Conservation (phyloP, 768 basidiomycete species). For the Thelephora ganbajun region DNA sequence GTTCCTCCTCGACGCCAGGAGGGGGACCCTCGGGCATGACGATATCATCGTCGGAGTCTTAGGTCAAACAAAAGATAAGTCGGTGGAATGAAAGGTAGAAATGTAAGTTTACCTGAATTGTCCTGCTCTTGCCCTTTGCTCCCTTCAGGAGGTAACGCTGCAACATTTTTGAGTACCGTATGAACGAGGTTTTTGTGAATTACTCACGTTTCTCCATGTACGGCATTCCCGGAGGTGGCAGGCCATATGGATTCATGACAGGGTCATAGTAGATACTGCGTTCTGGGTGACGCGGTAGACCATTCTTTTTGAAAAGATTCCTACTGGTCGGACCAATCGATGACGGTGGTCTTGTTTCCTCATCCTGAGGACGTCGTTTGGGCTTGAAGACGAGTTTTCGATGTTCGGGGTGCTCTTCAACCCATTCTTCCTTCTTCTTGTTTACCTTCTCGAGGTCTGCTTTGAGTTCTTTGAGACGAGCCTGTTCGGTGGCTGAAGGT, state of each 20-base stretch:
- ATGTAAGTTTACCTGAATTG: slow-evolving; percentile 9
- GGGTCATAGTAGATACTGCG: slow-evolving; percentile 87
- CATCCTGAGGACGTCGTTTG: slow-evolving; percentile 28
- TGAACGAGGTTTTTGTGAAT: background rate
- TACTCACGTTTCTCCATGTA: slow-evolving; percentile 74
- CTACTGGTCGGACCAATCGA: slow-evolving; percentile 30
- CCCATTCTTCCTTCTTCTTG: slow-evolving; percentile 83
- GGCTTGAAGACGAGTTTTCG: slow-evolving; percentile 67
- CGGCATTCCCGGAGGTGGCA: slow-evolving; percentile 95
- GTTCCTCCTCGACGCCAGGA: slow-evolving; percentile 31
- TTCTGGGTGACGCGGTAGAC: slow-evolving; percentile 82
- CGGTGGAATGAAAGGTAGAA: background rate
- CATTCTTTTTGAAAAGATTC: slow-evolving; percentile 70
- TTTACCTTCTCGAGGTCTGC: slow-evolving; percentile 67
- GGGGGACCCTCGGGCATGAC: slow-evolving; percentile 53
- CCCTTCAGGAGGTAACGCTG: slow-evolving; percentile 52
- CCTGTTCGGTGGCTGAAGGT: slow-evolving; percentile 36
- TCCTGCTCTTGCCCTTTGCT: slow-evolving; percentile 48
- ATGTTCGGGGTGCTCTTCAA: slow-evolving; percentile 88
- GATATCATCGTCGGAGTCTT: slow-evolving; percentile 39
- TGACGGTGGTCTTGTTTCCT: slow-evolving; percentile 27
- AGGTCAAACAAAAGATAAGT: background rate
- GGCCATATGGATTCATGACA: slow-evolving; percentile 86
- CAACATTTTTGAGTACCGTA: background rate
- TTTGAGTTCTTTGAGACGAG: slow-evolving; percentile 59